phyloP scores from a whole-genome alignment of 306 rosid species.

The Casuarina glauca region DNA sequence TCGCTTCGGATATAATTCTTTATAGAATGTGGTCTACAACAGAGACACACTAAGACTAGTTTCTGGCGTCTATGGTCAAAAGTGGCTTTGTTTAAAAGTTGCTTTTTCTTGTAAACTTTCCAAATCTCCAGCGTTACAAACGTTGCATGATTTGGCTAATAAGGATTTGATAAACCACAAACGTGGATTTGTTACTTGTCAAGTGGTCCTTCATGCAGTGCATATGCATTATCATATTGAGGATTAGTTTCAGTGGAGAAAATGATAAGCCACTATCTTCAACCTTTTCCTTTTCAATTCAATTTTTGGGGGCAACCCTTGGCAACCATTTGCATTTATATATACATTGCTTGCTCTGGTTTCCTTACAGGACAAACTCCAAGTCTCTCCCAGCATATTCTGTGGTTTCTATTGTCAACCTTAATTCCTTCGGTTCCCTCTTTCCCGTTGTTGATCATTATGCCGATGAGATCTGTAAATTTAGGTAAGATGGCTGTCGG shows the following conservation, averaged over 20 bases:
- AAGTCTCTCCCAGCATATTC: slow-evolving; percentile 24
- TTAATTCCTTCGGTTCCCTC: slow-evolving; percentile 21
- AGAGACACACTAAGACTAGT: neutral
- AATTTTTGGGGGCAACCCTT: slow-evolving; percentile 19
- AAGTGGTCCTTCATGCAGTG: slow-evolving; percentile 28
- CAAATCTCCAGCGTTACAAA: neutral
- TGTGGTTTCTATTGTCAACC: neutral
- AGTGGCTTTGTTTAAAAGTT: neutral
- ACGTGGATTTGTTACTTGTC: slow-evolving; percentile 40
- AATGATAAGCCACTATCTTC: slow-evolving; percentile 38
- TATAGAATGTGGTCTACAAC: neutral
- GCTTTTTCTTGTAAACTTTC: neutral
- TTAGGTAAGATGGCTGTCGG: slow-evolving; percentile 32
- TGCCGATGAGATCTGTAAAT: slow-evolving; percentile 9
- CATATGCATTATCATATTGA: neutral
- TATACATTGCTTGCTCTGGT: slow-evolving; percentile 16
- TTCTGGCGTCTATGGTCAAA: neutral
- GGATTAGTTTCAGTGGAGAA: slow-evolving; percentile 24
- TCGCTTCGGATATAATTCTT: neutral
- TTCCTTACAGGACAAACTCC: slow-evolving; percentile 32
- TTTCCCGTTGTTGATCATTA: neutral
- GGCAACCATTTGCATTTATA: slow-evolving; percentile 32
- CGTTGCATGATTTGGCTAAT: slow-evolving; percentile 21
- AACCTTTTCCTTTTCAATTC: neutral
- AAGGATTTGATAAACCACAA: slow-evolving; percentile 29